phyloP scores from a whole-genome alignment of 495 filamentous ascomycete species.

The Aspergillus leporis region DNA sequence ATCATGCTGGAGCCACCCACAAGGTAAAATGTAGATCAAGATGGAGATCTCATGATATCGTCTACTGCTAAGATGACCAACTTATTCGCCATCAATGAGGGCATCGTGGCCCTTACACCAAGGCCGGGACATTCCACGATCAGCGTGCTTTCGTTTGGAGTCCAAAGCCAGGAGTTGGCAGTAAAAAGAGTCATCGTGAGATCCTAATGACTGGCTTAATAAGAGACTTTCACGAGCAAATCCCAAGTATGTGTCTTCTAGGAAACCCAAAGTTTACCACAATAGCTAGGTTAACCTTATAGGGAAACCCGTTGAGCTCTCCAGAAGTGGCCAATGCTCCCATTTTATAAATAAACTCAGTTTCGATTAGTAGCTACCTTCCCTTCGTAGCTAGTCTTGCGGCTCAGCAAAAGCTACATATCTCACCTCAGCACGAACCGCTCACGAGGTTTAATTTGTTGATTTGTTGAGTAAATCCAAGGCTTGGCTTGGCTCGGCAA shows the following conservation, averaged over 20 bases:
- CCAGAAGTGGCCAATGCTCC: not conserved
- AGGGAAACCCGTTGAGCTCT: not conserved
- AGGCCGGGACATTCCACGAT: not conserved
- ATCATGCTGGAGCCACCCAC: not conserved
- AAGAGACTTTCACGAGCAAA: not conserved
- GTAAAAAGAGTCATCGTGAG: not conserved
- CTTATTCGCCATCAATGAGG: not conserved
- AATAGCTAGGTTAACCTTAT: not conserved
- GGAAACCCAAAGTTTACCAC: not conserved
- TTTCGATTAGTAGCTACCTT: not conserved
- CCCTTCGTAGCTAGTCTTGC: not conserved
- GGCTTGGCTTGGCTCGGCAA: too few relatives aligned
- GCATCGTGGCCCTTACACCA: not conserved
- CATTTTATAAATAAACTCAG: not conserved
- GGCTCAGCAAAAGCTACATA: not conserved
- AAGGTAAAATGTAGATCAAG: not conserved
- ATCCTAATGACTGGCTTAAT: not conserved
- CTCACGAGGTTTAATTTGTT: too few relatives aligned
- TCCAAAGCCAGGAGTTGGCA: not conserved
- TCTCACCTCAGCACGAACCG: not conserved
- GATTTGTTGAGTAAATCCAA: too few relatives aligned
- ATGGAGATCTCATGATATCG: not conserved
- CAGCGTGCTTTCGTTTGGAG: not conserved
- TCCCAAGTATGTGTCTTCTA: not conserved
- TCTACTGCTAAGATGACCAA: not conserved